Evolutionary conservation across 2,329 filamentous ascomycete genomes (phyloP), one percentile per base, ranked within the genome.

Genomic region (Epicoccum sorghinum): DNA sequence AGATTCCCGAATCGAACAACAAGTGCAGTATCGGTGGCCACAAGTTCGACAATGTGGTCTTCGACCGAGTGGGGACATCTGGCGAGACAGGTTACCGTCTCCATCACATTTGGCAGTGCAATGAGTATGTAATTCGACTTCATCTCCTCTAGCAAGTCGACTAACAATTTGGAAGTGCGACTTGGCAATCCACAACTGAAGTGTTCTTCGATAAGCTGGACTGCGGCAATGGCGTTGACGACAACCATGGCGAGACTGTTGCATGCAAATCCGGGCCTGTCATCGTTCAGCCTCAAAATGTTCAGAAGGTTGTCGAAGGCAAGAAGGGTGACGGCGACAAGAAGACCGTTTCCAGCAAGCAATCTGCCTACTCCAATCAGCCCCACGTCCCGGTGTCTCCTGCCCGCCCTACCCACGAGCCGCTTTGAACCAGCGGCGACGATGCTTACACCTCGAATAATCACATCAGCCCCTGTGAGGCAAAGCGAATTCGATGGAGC

Each of bases 21-120:
- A 58, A 60, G 32, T 73, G 70, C 52, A 47, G 54, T 30, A 52
- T 57, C 4, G 51, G 46, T 2, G 60, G 60, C 23, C 50, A 62
- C 7, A 56, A 41, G 36, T 52, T 58, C 7, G 52, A 64, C 7
- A 53, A 48, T 25, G 36, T 73, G 32, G 47, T 62, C 0, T 68
- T 70, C 27, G 64, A 67, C 44, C 55, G 70, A 3, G 54, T 49
- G 38, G 59, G 37, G 3, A 51, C 58, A 8, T 58, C 66, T 35
- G 58, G 63, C 3, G 39, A 57, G 35, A 61, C 59, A 5, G 57
- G 61, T 38, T 70, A 66, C 45, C 64, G 66, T 37, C 57, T 73
- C 32, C 61, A 59, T 1, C 70, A 73, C 53, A 55, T 54, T 6
- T 73, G 69, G 69, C 42, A 36, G 18, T 73, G 70, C 47, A 52